Conservation (phyloP, 1,139 yeast genomes). For the Kodamaea alishanica region DNA sequence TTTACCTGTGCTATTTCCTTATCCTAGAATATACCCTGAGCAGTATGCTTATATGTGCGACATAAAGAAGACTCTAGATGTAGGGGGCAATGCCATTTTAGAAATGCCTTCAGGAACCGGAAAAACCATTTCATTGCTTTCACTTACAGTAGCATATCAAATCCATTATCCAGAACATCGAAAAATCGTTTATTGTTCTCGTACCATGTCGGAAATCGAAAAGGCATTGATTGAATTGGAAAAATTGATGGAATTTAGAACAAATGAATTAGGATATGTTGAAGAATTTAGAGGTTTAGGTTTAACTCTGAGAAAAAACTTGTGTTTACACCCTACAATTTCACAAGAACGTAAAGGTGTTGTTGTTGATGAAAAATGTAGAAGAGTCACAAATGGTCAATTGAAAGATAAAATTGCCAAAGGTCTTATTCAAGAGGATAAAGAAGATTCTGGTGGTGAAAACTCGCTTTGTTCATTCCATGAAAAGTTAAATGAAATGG, state of each 20-base stretch:
- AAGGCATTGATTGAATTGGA: conserved; percentile 94
- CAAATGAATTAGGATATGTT: conserved; percentile 73
- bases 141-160: conserved; percentile 92
- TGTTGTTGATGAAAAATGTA: conserved; percentile 92
- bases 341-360: conserved; percentile 88
- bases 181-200: conserved; percentile 93
- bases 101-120: conserved; percentile 99
- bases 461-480: conserved; percentile 70
- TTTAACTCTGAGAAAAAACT: conserved; percentile 85
- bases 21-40: conserved; percentile 95
- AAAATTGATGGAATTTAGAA: conserved; percentile 79
- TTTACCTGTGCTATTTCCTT: conserved; percentile 93
- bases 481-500: conserved; percentile 80
- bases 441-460: conserved; percentile 19
- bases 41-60: conserved; percentile 98
- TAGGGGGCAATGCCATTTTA: conserved; percentile 93
- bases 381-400: conserved; percentile 91
- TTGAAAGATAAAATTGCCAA: conserved; percentile 62
- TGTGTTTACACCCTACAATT: conserved; percentile 86
- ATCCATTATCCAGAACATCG: conserved; percentile 93
- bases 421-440: conserved; percentile 46
- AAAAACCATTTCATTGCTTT: conserved; percentile 85
- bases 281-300: conserved; percentile 95
- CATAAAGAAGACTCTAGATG: conserved; percentile 87
- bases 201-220: conserved; percentile 99